Evolutionary conservation across 495 filamentous ascomycete species (phyloP).

Genomic region (Tetracladium marchalianum): DNA sequence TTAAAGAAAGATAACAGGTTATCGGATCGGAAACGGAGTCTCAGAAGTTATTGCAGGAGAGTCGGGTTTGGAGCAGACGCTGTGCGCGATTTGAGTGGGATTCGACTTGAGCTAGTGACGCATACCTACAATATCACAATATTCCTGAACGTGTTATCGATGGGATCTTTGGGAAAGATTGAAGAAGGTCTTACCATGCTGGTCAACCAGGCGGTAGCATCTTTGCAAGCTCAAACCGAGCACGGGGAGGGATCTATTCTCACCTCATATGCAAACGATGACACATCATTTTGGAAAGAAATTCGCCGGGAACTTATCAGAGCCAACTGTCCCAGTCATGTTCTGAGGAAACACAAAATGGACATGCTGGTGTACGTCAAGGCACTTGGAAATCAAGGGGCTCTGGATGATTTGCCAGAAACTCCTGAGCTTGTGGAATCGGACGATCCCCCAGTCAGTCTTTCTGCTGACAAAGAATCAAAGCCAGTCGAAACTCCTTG

Average conservation of each 20-base stretch:
- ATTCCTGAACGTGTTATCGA: constrained; percentile 3
- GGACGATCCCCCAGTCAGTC: too few relatives aligned
- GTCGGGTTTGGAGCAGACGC: constrained; percentile 7
- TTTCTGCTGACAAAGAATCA: too few relatives aligned
- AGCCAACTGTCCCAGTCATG: constrained; percentile 2
- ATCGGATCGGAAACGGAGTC: background rate
- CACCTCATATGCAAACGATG: constrained; percentile 5
- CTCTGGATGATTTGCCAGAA: constrained; percentile 5
- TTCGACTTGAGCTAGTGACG: constrained; percentile 3
- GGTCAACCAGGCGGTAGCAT: constrained; percentile 4
- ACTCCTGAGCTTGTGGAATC: too few relatives aligned
- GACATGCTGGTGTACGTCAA: constrained; percentile 10
- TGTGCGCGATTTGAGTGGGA: constrained; percentile 1
- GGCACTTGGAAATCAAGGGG: constrained; percentile 6
- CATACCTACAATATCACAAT: constrained; percentile 4
- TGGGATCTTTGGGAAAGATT: constrained; percentile 4
- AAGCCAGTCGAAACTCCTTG: too few relatives aligned
- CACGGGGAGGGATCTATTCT: constrained; percentile 1
- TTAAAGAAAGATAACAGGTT: constrained; percentile 9
- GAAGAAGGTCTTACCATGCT: constrained; percentile 4
- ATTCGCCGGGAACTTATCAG: constrained; percentile 5
- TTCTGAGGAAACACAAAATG: constrained; percentile 3
- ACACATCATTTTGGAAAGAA: constrained; percentile 7
- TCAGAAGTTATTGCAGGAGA: constrained; percentile 3
- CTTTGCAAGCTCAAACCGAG: constrained; percentile 2